phyloP scores from a whole-genome alignment of 2,329 filamentous ascomycete species.

The Acrodontium crateriforme region DNA sequence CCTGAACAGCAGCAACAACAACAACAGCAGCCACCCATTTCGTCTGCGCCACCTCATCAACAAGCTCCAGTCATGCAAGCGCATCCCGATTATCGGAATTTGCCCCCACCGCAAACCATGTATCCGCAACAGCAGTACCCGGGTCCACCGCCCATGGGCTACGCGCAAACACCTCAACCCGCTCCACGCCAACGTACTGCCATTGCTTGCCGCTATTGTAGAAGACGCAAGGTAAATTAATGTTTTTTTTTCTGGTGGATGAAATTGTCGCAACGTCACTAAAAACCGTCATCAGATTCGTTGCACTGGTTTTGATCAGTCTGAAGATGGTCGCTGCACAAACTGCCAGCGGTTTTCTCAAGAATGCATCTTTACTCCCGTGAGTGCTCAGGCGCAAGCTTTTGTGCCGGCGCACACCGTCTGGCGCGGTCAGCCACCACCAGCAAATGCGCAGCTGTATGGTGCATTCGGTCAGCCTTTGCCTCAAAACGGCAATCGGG shows the following conservation, averaged over 20 bases:
- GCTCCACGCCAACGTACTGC: slow-evolving; percentile 47
- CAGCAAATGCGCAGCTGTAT: slow-evolving; percentile 31
- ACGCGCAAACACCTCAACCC: slow-evolving; percentile 29
- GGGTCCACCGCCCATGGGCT: slow-evolving; percentile 28
- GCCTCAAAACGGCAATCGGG: slow-evolving; percentile 20
- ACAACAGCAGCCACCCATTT: slow-evolving; percentile 27
- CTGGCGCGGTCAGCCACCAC: slow-evolving; percentile 35
- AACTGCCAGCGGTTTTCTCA: slow-evolving; percentile 63
- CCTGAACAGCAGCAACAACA: slow-evolving; percentile 20
- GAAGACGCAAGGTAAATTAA: slow-evolving; percentile 40
- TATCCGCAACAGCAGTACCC: slow-evolving; percentile 29
- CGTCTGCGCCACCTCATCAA: slow-evolving; percentile 31
- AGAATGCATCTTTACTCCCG: slow-evolving; percentile 64
- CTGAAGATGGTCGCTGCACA: slow-evolving; percentile 56
- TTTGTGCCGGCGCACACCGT: slow-evolving; percentile 61
- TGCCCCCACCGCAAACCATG: slow-evolving; percentile 33
- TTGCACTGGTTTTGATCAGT: slow-evolving; percentile 61
- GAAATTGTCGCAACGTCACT: too few species aligned
- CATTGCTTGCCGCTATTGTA: slow-evolving; percentile 47
- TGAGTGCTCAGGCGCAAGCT: slow-evolving; percentile 59
- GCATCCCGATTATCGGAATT: too few species aligned
- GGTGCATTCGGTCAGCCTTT: slow-evolving; percentile 38
- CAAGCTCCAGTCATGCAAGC: slow-evolving; percentile 27
- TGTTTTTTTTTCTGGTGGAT: too few species aligned
- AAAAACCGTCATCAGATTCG: too few species aligned